Evolutionary conservation across 371 early-diverging fungal species (phyloP).

Genomic region (Mucor saturninus): DNA sequence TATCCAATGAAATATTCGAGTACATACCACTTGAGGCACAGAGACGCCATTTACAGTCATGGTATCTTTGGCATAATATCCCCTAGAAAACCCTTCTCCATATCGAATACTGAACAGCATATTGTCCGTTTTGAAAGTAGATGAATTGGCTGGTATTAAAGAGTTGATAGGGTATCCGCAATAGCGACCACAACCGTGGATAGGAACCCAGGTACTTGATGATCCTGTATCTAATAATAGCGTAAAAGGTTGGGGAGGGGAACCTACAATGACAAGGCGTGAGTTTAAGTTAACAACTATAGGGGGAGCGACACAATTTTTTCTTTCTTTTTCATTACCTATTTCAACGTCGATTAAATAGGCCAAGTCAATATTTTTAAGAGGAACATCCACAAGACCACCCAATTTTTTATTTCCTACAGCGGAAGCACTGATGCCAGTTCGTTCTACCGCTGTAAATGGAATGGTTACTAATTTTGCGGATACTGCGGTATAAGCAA

Average conservation of each 20-base stretch:
- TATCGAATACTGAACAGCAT: conserved; percentile 41
- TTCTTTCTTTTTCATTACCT: conserved; percentile 21
- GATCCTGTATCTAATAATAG: conserved; percentile 52
- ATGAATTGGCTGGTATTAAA: conserved; percentile 26
- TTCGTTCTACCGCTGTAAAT: conserved; percentile 26
- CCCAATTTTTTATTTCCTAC: conserved; percentile 7
- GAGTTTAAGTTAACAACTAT: not conserved
- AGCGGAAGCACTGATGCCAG: conserved; percentile 3
- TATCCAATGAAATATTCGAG: too few species aligned
- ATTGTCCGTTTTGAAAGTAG: conserved; percentile 22
- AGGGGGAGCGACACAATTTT: too few species aligned
- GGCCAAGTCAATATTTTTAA: conserved; percentile 38
- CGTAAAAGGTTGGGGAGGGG: conserved; percentile 50
- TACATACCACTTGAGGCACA: conserved; percentile 36
- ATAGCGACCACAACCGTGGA: conserved; percentile 31
- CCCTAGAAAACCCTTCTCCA: conserved; percentile 47
- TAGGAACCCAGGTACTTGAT: conserved; percentile 52
- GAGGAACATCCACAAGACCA: conserved; percentile 12
- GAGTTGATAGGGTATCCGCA: conserved; percentile 46
- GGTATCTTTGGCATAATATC: conserved; percentile 47
- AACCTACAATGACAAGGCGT: conserved; percentile 15
- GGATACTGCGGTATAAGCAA: conserved; percentile 2
- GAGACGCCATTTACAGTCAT: conserved; percentile 30
- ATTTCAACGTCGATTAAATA: conserved; percentile 47
- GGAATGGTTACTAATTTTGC: conserved; percentile 25